Conservation (phyloP, 805 yeast genomes). For the Metschnikowia anglica region DNA sequence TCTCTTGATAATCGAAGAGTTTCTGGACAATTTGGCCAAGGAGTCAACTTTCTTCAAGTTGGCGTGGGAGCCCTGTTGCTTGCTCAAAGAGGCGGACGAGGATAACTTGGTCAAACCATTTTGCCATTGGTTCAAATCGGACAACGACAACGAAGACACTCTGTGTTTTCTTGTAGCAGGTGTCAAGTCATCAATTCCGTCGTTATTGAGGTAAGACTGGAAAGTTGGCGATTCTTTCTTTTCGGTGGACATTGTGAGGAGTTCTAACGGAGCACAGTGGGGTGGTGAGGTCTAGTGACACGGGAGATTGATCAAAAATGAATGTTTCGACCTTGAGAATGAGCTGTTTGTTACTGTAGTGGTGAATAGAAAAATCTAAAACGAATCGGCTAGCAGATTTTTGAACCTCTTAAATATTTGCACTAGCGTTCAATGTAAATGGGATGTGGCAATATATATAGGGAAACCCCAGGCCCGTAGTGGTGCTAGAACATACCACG, state of each 20-base stretch:
- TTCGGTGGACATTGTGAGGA: conserved; percentile 8
- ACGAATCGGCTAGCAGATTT: too few species aligned
- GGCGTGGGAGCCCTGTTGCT: conserved; percentile 30
- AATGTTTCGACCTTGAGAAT: too few species aligned
- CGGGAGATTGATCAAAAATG: too few species aligned
- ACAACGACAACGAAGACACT: conserved; percentile 64
- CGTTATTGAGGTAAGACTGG: conserved; percentile 66
- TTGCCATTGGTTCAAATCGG: conserved; percentile 67
- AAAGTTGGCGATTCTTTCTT: conserved; percentile 23
- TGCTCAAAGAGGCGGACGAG: conserved; percentile 36
- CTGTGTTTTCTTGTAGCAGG: conserved; percentile 63
- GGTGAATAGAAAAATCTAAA: too few species aligned
- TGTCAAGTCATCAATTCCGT: conserved; percentile 65
- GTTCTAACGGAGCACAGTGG: neutral
- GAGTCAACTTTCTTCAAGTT: conserved; percentile 45
- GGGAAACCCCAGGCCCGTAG: conserved; percentile 5
- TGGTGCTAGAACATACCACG: conserved; percentile 9
- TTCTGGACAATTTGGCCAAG: conserved; percentile 46
- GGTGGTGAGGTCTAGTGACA: neutral
- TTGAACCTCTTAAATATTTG: too few species aligned
- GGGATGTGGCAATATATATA: too few species aligned
- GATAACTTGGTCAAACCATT: conserved; percentile 43
- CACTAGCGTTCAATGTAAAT: too few species aligned
- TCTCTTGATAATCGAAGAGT: conserved; percentile 45
- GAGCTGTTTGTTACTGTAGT: too few species aligned